phyloP scores from a whole-genome alignment of 2,329 filamentous ascomycete species.

The Exophiala viscosa region DNA sequence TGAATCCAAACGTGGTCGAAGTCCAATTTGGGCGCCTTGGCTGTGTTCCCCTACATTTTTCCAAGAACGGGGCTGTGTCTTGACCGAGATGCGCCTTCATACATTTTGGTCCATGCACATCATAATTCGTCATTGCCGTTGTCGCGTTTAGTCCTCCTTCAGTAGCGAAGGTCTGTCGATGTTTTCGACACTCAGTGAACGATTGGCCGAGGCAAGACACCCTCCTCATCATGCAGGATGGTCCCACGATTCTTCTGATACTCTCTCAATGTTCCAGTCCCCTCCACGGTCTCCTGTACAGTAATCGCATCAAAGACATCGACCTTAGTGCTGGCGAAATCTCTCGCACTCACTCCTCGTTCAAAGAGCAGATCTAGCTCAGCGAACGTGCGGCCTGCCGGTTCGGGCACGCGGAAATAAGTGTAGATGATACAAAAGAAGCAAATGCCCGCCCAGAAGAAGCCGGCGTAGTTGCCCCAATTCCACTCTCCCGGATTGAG shows the following conservation, averaged over 20 bases:
- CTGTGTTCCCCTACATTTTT: too few relatives aligned
- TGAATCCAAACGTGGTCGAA: not conserved
- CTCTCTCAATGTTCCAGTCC: constrained; percentile 8
- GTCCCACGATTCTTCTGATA: constrained; percentile 12
- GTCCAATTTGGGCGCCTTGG: not conserved
- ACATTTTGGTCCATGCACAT: too few relatives aligned
- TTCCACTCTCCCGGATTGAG: constrained; percentile 77
- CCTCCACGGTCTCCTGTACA: constrained; percentile 17
- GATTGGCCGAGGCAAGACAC: not conserved
- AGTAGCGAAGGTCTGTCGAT: too few relatives aligned
- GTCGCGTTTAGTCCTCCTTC: too few relatives aligned
- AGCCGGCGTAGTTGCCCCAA: constrained; percentile 82
- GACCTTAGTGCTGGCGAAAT: constrained; percentile 60
- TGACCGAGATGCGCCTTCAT: too few relatives aligned
- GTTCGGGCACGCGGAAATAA: constrained; percentile 77
- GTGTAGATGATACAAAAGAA: constrained; percentile 78
- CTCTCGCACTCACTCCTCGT: constrained; percentile 64
- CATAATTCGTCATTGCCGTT: too few relatives aligned
- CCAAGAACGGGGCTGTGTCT: too few relatives aligned
- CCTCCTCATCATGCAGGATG: constrained; percentile 3
- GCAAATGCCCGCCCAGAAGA: constrained; percentile 82
- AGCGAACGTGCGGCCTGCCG: constrained; percentile 73
- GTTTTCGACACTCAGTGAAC: not conserved
- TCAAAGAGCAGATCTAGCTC: constrained; percentile 86
- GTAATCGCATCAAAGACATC: constrained; percentile 49